These are phyloP conservation scores for Lodderomyces margitis DNA, from an alignment of 1,139 yeast species.

Conservation along the genomic window DNA sequence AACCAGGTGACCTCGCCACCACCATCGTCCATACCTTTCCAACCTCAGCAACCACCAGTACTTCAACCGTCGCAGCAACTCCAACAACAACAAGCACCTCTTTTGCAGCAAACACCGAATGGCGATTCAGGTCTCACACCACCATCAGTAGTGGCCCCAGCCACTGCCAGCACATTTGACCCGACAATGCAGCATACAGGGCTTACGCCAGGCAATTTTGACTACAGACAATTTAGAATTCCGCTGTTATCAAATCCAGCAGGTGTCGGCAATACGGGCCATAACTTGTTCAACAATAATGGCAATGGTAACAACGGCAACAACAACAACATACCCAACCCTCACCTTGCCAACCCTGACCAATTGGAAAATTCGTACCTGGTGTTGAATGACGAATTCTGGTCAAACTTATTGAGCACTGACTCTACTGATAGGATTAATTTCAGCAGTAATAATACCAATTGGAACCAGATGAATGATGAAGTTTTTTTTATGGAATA, in stretches of 20 bases:
- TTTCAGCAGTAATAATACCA: conserved; percentile 27
- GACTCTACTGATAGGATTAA: conserved; percentile 33
- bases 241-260: not conserved
- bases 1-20: conserved; percentile 3
- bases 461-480: conserved; percentile 19
- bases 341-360: conserved; percentile 15
- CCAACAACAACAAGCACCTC: not conserved
- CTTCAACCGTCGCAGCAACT: conserved; percentile 1
- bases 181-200: not conserved
- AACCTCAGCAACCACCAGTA: not conserved
- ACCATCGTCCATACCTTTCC: not conserved
- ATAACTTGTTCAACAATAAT: not conserved
- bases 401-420: conserved; percentile 41
- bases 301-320: conserved; percentile 1
- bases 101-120: not conserved
- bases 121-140: not conserved
- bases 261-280: not conserved
- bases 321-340: not conserved
- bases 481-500: conserved; percentile 31
- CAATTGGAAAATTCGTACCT: conserved; percentile 27
- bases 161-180: not conserved
- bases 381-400: conserved; percentile 40
- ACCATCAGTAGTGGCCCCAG: not conserved
- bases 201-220: not conserved
- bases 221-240: conserved; percentile 2